Percentiles rank a stretch among this genome's conserved stretches.
Evolutionary conservation across 495 filamentous ascomycete species (phyloP).

Genomic region (Penicillium parvum): DNA sequence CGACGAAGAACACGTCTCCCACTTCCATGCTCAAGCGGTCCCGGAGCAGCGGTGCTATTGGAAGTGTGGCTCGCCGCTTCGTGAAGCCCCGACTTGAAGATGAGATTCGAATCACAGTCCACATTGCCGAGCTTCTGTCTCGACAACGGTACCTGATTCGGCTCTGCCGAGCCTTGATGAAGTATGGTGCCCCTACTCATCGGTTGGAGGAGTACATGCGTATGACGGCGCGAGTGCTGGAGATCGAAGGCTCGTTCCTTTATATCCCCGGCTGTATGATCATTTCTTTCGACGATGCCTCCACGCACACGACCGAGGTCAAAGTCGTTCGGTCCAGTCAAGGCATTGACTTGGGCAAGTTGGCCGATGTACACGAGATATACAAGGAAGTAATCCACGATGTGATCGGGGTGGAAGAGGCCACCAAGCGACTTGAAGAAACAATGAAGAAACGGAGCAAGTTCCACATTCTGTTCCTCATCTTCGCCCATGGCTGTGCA

Average conservation of each 20-base stretch:
- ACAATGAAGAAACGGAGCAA: slow-evolving; percentile 60
- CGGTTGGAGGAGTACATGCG: slow-evolving; percentile 81
- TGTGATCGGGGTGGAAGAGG: slow-evolving; percentile 78
- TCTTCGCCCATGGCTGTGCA: slow-evolving; percentile 80
- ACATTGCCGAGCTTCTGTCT: slow-evolving; percentile 78
- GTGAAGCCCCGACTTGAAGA: slow-evolving; percentile 50
- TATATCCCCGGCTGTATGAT: slow-evolving; percentile 96
- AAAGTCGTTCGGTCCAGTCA: slow-evolving; percentile 74
- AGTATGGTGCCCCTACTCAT: slow-evolving; percentile 74
- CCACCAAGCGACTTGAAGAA: slow-evolving; percentile 62
- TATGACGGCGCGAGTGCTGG: slow-evolving; percentile 82
- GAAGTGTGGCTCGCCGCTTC: slow-evolving; percentile 42
- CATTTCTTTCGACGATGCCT: slow-evolving; percentile 84
- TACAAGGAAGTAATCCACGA: slow-evolving; percentile 95
- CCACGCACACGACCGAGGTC: slow-evolving; percentile 89
- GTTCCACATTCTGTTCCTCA: slow-evolving; percentile 65
- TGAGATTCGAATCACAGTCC: slow-evolving; percentile 77
- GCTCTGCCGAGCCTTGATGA: slow-evolving; percentile 84
- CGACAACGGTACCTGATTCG: slow-evolving; percentile 81
- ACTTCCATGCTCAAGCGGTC: slow-evolving; percentile 44
- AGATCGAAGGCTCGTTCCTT: slow-evolving; percentile 87
- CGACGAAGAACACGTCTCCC: slow-evolving; percentile 39
- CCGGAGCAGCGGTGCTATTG: slow-evolving; percentile 35
- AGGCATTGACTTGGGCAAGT: slow-evolving; percentile 78
- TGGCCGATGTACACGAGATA: slow-evolving; percentile 80